Percentiles rank a stretch among this genome's conserved stretches.
These are phyloP conservation scores for Boletus tomentosulus DNA, from an alignment of 768 basidiomycete species.

Conservation along the genomic window DNA sequence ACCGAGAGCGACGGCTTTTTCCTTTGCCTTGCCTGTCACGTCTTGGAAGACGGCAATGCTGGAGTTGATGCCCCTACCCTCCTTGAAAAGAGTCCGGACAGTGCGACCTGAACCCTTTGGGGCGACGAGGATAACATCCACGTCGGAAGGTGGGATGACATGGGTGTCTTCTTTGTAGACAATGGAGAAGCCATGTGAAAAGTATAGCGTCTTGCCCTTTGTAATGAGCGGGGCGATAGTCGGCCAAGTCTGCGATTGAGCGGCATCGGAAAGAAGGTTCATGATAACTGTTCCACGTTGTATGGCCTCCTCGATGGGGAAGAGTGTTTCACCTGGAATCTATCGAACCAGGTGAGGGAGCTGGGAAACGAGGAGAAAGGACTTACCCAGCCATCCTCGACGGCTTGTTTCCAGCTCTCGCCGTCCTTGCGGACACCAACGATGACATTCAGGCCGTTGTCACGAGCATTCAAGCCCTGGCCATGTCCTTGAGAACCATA, in stretches of 20 bases:
- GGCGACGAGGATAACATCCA: constrained; percentile 98
- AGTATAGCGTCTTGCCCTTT: constrained; percentile 99
- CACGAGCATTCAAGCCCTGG: constrained; percentile 97
- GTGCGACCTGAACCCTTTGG: constrained; percentile 99
- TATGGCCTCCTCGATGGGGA: constrained; percentile 98
- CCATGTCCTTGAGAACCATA: constrained; percentile 99
- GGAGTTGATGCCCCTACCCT: constrained; percentile 98
- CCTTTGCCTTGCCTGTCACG: constrained; percentile 95
- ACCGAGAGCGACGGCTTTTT: constrained; percentile 93
- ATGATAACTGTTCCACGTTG: constrained; percentile 96
- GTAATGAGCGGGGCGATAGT: constrained; percentile 90
- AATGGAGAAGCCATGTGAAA: constrained; percentile 99
- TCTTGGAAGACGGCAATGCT: constrained; percentile 96
- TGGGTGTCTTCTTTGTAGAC: constrained; percentile 98
- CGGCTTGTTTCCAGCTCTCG: constrained; percentile 93
- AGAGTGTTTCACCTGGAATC: constrained; percentile 96
- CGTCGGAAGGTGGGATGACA: constrained; percentile 85
- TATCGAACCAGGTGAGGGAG: constrained; percentile 21
- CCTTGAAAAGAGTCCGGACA: constrained; percentile 99
- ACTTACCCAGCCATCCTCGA: constrained; percentile 92
- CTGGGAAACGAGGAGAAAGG: background rate
- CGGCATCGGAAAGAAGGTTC: constrained; percentile 99
- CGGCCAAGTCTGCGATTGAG: constrained; percentile 97
- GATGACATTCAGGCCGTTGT: constrained; percentile 98
- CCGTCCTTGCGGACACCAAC: constrained; percentile 97